Evolutionary conservation across 208 protist genomes (phyloP).

Genomic region (Trypanosoma rangeli): DNA sequence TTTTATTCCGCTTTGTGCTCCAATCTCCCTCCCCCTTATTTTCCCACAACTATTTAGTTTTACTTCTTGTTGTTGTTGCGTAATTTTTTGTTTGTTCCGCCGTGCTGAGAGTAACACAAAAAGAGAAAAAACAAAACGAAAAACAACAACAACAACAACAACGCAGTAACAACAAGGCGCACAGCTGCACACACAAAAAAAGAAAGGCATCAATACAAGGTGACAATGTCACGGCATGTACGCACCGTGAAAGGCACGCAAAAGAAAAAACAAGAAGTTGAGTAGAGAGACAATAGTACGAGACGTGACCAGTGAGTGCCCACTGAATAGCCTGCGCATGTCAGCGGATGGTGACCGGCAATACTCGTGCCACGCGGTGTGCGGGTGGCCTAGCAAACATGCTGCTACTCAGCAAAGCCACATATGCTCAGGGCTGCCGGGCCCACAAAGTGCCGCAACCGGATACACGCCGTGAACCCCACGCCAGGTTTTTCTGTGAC

Average conservation of each 20-base stretch:
- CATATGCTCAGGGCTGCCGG: background rate
- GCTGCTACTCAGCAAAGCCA: background rate
- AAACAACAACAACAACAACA: constrained; percentile 13
- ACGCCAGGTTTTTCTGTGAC: background rate
- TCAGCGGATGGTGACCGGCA: no score
- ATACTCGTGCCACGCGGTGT: background rate
- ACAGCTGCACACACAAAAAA: background rate
- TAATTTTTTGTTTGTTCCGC: background rate
- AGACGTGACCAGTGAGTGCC: no score
- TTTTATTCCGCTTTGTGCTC: no score
- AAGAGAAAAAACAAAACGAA: constrained; percentile 10
- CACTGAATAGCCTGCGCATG: no score
- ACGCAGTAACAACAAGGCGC: background rate
- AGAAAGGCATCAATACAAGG: no score
- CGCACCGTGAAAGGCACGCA: no score
- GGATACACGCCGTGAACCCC: background rate
- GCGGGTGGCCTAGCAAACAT: background rate
- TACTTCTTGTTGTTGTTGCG: no score
- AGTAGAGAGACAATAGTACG: no score
- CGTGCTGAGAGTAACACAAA: background rate
- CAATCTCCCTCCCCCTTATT: no score
- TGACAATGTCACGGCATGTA: no score
- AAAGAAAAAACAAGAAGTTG: no score
- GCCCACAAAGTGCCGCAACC: background rate
- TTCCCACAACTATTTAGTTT: no score